Base-by-base conservation (phyloP, 352 stramenopile species). In the Phytopythium helicoides region DNA sequence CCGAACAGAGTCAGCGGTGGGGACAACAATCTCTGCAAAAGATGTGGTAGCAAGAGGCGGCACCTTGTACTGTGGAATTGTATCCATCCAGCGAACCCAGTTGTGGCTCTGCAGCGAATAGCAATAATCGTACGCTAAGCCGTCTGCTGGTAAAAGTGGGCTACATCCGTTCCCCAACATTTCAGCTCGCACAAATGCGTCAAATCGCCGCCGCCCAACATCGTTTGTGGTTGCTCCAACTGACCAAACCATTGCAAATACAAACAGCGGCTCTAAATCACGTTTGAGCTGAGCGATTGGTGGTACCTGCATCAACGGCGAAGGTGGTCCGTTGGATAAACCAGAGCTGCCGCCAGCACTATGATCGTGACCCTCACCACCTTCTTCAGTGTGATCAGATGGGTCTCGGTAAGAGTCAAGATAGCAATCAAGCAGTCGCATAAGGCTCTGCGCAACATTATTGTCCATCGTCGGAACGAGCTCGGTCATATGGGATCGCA, bases 81-180 rank as follows among this genome's bases (percentile, higher is more conserved):
- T 98, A 41, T 95, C 89, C 87, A 98, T 97, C 93, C 93, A 98
- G 1, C 66, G 70, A 10, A 97, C 61, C 94, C 94, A 98, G 58
- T 94, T 93, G 63, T 94, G 81, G 25, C 75, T 76, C 33, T 92
- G 83, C 23, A 95, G 58, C 42, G 89, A 86, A 45, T 96, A 97
- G 56, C 74, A 92, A 41, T 96, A 98, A 59, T 98, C 90, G 54
- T 97, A 97, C 0, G 97, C 86, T 1, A 92, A 63, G 1, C 86
- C 86, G 3, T 62, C 63, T 0, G 59, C 26, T 6, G 89, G 89
- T 31, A 96, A 62, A 8, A 61, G 44, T 10, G 78, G 79, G 3
- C 71, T 72, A 36, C 62, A 70, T 44, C 88, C 80, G 51, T 88
- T 80, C 1, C 71, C 67, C 5, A 83, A 54, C 78, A 98, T 91